Base-by-base conservation (phyloP, 1,139 yeast species). In the Yamadazyma conglobata region DNA sequence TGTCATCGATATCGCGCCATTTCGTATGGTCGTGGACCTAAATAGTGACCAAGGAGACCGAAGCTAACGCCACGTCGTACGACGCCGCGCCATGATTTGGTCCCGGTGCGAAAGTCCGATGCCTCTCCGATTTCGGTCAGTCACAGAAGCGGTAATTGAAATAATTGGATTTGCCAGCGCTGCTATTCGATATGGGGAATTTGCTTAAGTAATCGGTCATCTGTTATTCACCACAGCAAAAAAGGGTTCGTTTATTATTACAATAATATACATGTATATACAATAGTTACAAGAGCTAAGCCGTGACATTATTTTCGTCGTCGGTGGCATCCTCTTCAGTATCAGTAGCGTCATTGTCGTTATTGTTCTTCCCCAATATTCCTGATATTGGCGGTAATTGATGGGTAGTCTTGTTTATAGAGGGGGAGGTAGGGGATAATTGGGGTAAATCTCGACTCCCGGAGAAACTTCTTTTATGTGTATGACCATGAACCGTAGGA, bases 301-400 rank as follows among this genome's bases (percentile, higher is more conserved):
- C n/a, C n/a, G n/a, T n/a, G n/a, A n/a, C n/a, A n/a, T n/a, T n/a
- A n/a, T n/a, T n/a, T n/a, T n/a, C 38, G 4, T 39, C 58, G 33
- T 55, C 61, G 30, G 54, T 49, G 30, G 43, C 53, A 33, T 48
- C 47, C n/a, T n/a, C n/a, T 26, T 57, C 61, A 15, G 58, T 46
- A 32, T 60, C 68, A 1, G 67, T 60, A 24, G 54, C 66, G 33
- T 63, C 70, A 33, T 59, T 51, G 37, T 47, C 55, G 17, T 46
- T 21, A 13, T 46, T 52, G 17, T 46, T 28, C 13, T 23, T 24
- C 17, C 33, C 26, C 16, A 35, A 19, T 11, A 59, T 36, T n/a
- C 67, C 64, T 7, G 58, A 39, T 15, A 63, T 52, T 9, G 65
- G 64, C 3, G 69, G 71, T 20, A 64, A 13, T 28, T 37, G 6